phyloP scores from a whole-genome alignment of 805 yeast species.

The Alloascoidea africana region DNA sequence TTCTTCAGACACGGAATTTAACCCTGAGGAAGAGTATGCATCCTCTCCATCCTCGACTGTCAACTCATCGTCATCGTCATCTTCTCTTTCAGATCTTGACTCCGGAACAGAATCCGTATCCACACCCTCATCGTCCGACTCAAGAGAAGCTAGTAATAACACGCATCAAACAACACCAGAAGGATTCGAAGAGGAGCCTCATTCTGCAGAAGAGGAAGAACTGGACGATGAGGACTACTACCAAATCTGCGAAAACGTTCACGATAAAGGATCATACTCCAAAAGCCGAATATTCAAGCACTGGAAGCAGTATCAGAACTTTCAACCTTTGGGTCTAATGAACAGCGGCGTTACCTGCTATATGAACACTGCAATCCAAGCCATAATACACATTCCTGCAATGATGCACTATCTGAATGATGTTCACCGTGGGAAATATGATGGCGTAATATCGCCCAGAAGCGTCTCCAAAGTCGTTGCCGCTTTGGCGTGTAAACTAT shows the following conservation, averaged over 20 bases:
- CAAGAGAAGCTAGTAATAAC: too few species aligned
- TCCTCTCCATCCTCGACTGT: too few species aligned
- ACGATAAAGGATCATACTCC: conserved; percentile 51
- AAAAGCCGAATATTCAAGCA: conserved; percentile 49
- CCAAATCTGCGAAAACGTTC: conserved; percentile 36
- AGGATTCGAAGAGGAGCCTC: conserved; percentile 5
- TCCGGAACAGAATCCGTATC: too few species aligned
- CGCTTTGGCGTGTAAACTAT: conserved; percentile 31
- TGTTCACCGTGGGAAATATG: conserved; percentile 38
- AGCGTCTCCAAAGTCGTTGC: conserved; percentile 58
- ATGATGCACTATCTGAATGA: conserved; percentile 69
- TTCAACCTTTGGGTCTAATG: conserved; percentile 45
- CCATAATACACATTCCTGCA: conserved; percentile 84
- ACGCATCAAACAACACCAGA: too few species aligned
- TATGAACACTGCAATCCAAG: conserved; percentile 90
- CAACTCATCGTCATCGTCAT: too few species aligned
- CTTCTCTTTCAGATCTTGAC: too few species aligned
- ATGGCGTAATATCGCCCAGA: conserved; percentile 27
- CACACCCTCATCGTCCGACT: too few species aligned
- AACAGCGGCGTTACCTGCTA: conserved; percentile 96
- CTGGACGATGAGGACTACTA: conserved; percentile 28
- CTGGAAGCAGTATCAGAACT: conserved; percentile 29
- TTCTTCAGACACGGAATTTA: too few species aligned
- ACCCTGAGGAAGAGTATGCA: too few species aligned
- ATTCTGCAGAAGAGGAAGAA: conserved; percentile 7